Evolutionary conservation across 1,284 basidiomycete species (phyloP), one percentile per base, ranked within the genome.

Genomic region (Cerrena zonata): DNA sequence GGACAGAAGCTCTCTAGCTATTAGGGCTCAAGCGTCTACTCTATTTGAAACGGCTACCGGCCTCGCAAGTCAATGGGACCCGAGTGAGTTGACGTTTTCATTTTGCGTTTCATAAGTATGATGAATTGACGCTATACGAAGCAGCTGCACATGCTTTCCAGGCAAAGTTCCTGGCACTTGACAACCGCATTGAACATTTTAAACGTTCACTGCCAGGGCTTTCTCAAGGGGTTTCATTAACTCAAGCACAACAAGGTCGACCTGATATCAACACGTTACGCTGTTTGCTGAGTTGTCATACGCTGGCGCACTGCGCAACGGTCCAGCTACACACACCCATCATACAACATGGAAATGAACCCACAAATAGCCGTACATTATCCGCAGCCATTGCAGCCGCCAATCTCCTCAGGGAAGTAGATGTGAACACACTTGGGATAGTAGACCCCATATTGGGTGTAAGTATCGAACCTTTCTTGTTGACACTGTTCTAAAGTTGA

Each of bases 21-120:
- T 70, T 22, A 62, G 65, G 18, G 61, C 69, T 18, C 75, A 75
- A 55, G 69, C 69, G 0, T 62, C 68, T 2, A 60, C 70, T 12
- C 51, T 73, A 2, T 62, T 70, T 45, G 69, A 69, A 49, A 58
- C 67, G 22, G 68, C 72, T 1, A 60, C 64, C 21, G 58, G 54
- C 11, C 51, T 67, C 10, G 62, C 58, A 2, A 58, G 57, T 15
- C 52, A 55, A 24, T 64, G 60, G 56, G 55, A 60, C 40, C 61
- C 60, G 18, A 55, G 64, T 66, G 49, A 50, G 64, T 50, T 19
- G n/a, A n/a, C n/a, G n/a, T 12, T 45, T 24, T 23, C 19, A 19
- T 42, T 47, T 36, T 19, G 39, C 26, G 24, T 19, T 13, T n/a
- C 25, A 27, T 12, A n/a, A 13, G 41, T 5, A 47, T 40, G 7